Percentiles rank a stretch among this genome's conserved stretches.
Evolutionary conservation across 305 asterid species (phyloP).

Genomic region (Striga hermonthica): DNA sequence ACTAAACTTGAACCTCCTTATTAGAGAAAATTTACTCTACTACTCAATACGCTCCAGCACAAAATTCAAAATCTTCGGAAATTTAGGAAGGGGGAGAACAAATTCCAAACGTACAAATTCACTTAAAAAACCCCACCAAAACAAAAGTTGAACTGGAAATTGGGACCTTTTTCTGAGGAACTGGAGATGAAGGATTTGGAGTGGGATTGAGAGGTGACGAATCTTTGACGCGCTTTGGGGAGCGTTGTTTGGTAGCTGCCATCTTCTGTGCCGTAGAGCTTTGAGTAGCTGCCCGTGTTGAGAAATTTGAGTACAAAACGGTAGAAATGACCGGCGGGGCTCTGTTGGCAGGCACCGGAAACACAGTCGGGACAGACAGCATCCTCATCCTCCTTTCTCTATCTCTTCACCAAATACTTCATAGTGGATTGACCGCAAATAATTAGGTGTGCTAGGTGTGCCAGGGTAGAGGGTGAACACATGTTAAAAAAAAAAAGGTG

Average conservation of each 20-base stretch:
- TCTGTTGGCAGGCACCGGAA: slow-evolving; percentile 31
- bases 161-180: slow-evolving; percentile 38
- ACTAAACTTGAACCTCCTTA: no score
- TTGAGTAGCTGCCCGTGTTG: slow-evolving; percentile 29
- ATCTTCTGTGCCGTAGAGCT: slow-evolving; percentile 36
- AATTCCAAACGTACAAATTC: neutral
- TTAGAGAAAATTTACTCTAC: neutral
- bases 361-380: slow-evolving; percentile 29
- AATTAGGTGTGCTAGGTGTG: no score
- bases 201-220: slow-evolving; percentile 34
- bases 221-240: slow-evolving; percentile 46
- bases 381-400: slow-evolving; percentile 16
- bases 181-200: slow-evolving; percentile 29
- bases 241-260: slow-evolving; percentile 37
- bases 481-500: no score
- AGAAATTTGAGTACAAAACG: slow-evolving; percentile 26
- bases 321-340: slow-evolving; percentile 31
- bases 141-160: neutral
- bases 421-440: no score
- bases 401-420: neutral
- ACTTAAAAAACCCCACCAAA: neutral
- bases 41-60: slow-evolving; percentile 5
- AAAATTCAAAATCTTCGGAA: neutral
- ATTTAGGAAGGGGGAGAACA: neutral
- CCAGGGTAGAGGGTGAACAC: no score